Percentiles rank a stretch among this genome's conserved stretches.
Conservation (phyloP, 2,329 filamentous ascomycete genomes). For the Pseudogymnoascus pannorum region DNA sequence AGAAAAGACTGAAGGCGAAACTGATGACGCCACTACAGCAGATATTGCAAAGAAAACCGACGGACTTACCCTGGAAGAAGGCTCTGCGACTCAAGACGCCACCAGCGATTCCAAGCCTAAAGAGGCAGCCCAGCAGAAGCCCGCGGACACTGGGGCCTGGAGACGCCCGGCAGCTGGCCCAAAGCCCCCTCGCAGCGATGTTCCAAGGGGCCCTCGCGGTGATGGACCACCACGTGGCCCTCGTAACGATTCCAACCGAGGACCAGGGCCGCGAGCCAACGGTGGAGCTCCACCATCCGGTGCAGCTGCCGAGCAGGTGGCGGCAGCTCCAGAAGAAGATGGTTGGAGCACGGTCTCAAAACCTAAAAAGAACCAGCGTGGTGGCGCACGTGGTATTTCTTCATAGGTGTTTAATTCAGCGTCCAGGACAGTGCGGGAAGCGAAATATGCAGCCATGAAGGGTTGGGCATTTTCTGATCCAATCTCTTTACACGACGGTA, state of each 20-base stretch:
- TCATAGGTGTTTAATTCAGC: slow-evolving; percentile 20
- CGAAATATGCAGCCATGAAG: slow-evolving; percentile 4
- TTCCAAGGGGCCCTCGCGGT: slow-evolving; percentile 30
- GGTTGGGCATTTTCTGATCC: slow-evolving; percentile 4
- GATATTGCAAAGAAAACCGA: slow-evolving; percentile 27
- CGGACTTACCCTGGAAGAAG: slow-evolving; percentile 28
- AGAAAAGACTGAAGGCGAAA: slow-evolving; percentile 31
- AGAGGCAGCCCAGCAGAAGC: slow-evolving; percentile 43
- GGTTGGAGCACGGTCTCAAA: slow-evolving; percentile 56
- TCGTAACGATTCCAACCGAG: slow-evolving; percentile 34
- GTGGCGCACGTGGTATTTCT: slow-evolving; percentile 28
- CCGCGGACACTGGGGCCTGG: slow-evolving; percentile 54
- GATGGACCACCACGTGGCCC: slow-evolving; percentile 36
- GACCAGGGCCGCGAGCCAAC: slow-evolving; percentile 30
- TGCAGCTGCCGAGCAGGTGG: slow-evolving; percentile 29
- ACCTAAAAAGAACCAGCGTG: slow-evolving; percentile 30
- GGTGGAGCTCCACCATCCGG: slow-evolving; percentile 39
- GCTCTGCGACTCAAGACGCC: slow-evolving; percentile 30
- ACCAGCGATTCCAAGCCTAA: slow-evolving; percentile 41
- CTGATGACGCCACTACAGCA: slow-evolving; percentile 14
- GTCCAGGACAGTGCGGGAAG: slow-evolving; percentile 4
- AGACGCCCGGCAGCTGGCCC: slow-evolving; percentile 42
- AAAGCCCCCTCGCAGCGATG: slow-evolving; percentile 26
- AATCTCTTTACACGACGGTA: slow-evolving; percentile 9
- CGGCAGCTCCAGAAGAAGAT: slow-evolving; percentile 44